These are phyloP conservation scores for Crithidia mellificae DNA, from an alignment of 208 protist species.

Conservation along the genomic window DNA sequence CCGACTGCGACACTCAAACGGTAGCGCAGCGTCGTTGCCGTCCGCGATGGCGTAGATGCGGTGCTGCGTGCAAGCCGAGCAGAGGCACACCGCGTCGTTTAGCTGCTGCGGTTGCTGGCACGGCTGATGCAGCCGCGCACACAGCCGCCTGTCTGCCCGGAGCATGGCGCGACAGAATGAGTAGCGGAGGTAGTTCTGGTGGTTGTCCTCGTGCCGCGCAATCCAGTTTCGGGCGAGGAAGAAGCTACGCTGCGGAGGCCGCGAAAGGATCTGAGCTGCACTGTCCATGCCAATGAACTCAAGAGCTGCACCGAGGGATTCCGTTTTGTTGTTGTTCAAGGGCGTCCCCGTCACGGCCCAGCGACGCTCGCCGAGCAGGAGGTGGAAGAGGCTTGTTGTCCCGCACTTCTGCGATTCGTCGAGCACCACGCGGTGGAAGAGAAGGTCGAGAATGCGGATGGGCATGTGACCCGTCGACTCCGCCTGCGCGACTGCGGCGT, in stretches of 20 bases:
- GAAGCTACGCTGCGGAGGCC: neutral
- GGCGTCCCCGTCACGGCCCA: constrained; percentile 68
- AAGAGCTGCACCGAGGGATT: constrained; percentile 32
- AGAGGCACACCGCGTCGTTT: constrained; percentile 10
- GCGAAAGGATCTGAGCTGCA: constrained; percentile 11
- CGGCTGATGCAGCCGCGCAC: neutral
- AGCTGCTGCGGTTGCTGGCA: neutral
- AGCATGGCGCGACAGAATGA: neutral
- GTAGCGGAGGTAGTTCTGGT: neutral
- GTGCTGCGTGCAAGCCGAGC: constrained; percentile 12
- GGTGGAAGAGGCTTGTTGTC: constrained; percentile 30
- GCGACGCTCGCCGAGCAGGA: constrained; percentile 35
- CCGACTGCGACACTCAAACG: constrained; percentile 1
- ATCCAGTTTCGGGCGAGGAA: constrained; percentile 1
- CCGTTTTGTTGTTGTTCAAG: constrained; percentile 52
- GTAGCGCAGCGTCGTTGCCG: neutral
- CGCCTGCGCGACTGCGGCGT: constrained; percentile 9
- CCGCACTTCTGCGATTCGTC: constrained; percentile 65
- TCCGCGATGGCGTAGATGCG: constrained; percentile 6
- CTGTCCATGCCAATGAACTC: constrained; percentile 31
- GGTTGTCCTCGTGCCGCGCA: neutral
- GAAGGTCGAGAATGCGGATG: constrained; percentile 36
- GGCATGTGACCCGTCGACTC: constrained; percentile 21
- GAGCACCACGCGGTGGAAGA: constrained; percentile 57
- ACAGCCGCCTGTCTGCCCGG: neutral